A percentile compares a stretch with the other conserved stretches of the same genome.
phyloP scores from a whole-genome alignment of 768 basidiomycete species.

The Strobilomyces dryophilus region DNA sequence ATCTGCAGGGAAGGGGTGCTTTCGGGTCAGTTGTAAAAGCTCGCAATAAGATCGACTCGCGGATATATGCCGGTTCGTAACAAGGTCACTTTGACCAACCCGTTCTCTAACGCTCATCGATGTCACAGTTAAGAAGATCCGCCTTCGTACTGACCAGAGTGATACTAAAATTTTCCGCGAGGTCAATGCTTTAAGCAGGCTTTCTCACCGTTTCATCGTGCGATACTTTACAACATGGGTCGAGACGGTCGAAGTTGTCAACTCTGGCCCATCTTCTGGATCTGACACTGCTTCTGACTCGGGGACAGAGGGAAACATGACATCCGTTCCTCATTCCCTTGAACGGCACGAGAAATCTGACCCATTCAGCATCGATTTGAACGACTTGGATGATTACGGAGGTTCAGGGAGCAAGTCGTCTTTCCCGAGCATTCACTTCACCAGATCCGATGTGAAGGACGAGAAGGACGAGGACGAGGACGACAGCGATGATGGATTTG shows the following conservation, averaged over 20 bases:
- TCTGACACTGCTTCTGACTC: constrained; percentile 36
- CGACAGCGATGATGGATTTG: constrained; percentile 39
- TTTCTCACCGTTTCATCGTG: constrained; percentile 88
- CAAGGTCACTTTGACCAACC: not conserved
- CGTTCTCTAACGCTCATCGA: not conserved
- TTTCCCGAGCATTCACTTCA: constrained; percentile 88
- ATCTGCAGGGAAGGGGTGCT: constrained; percentile 71
- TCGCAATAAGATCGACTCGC: constrained; percentile 78
- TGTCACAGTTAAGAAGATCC: constrained; percentile 78
- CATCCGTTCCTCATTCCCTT: constrained; percentile 48
- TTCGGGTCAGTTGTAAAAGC: constrained; percentile 97
- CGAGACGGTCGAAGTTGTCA: constrained; percentile 57
- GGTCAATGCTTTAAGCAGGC: constrained; percentile 81
- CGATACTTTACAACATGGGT: constrained; percentile 91
- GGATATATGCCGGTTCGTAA: constrained; percentile 73
- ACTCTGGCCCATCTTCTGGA: constrained; percentile 46
- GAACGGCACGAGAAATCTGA: constrained; percentile 44
- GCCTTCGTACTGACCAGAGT: constrained; percentile 69
- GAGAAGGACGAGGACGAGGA: constrained; percentile 38
- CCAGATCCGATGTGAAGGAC: constrained; percentile 39
- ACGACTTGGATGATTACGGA: constrained; percentile 56
- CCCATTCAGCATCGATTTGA: constrained; percentile 62
- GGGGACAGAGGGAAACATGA: constrained; percentile 46
- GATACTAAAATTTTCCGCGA: constrained; percentile 89
- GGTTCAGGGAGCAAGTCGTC: constrained; percentile 49